phyloP scores from a whole-genome alignment of 1,284 basidiomycete species.

The Naganishia albida region DNA sequence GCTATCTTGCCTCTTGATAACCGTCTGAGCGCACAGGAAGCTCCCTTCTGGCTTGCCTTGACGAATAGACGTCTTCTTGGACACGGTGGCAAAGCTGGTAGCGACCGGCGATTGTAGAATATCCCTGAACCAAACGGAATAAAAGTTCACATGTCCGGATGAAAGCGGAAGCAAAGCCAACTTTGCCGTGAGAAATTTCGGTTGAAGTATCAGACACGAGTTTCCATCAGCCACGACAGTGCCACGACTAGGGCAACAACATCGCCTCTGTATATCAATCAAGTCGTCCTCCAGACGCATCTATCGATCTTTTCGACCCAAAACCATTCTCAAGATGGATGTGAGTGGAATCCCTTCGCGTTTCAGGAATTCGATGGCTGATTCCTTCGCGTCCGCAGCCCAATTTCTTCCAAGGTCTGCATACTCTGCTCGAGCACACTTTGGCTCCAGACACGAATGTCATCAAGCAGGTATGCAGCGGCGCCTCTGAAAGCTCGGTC shows the following conservation, averaged over 20 bases:
- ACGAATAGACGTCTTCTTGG: too few species aligned
- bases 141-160: not conserved
- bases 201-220: slow-evolving; percentile 3
- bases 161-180: not conserved
- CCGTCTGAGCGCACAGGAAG: too few species aligned
- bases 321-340: slow-evolving; percentile 31
- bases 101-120: not conserved
- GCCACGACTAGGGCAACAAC: too few species aligned
- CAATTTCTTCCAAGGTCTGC: slow-evolving; percentile 64
- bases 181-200: slow-evolving; percentile 21
- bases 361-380: not conserved
- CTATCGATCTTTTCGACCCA: not conserved
- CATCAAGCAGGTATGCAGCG: slow-evolving; percentile 75
- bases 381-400: slow-evolving; percentile 37
- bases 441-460: slow-evolving; percentile 81
- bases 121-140: not conserved
- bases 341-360: slow-evolving; percentile 14
- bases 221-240: not conserved
- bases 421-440: slow-evolving; percentile 78
- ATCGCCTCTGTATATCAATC: not conserved
- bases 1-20: too few species aligned
- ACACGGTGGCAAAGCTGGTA: too few species aligned
- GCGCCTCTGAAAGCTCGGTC: not conserved
- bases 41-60: too few species aligned
- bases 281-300: not conserved